Base-by-base conservation (phyloP, 768 basidiomycete genomes). In the Podaxis sp. region DNA sequence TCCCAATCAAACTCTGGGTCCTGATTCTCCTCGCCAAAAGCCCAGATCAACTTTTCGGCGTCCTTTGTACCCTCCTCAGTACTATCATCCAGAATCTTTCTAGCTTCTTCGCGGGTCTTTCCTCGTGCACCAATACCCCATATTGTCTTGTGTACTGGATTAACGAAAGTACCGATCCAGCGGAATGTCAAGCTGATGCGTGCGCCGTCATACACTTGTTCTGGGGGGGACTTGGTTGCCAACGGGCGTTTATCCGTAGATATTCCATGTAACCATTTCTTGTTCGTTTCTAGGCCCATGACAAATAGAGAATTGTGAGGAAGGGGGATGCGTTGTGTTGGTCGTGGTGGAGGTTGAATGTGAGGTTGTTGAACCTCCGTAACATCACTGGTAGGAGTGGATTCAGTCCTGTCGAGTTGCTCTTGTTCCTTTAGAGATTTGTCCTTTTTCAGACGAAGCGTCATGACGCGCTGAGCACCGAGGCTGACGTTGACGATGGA, bases 251-350 rank as follows among this genome's bases (percentile, higher is more conserved):
- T 92, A 75, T 93, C 92, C 59, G 85, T 84, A 63, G 86, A 84
- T 66, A 94, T 90, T 46, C 84, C 85, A 68, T 94, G 92, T 59
- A 92, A 75, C 89, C 90, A 93, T 63, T 79, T 81, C 59, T 77
- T 76, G 67, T 94, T 94, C 53, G 91, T 93, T 58, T 81, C 79
- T 4, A 85, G 80, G 0, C 91, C 91, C 77, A 93, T 78, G 63
- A 92, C 86, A 71, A 94, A 93, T 82, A 93, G 87, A 4, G 90
- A 92, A 71, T 91, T 92, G 68, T 93, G 87, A 0, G 89, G 89
- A 0, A 94, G 83, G 0, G 87, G 85, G 19, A 93, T 82, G 64
- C 86, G 86, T 70, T 91, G 89, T 0, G 82, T 71, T 1, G 69
- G 69, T 4, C 82, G 77, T 7, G 79, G 76, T 12, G 69, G 67